Evolutionary conservation across 345 rosid genomes (phyloP).

Genomic region (Eucalyptus tenuipes): DNA sequence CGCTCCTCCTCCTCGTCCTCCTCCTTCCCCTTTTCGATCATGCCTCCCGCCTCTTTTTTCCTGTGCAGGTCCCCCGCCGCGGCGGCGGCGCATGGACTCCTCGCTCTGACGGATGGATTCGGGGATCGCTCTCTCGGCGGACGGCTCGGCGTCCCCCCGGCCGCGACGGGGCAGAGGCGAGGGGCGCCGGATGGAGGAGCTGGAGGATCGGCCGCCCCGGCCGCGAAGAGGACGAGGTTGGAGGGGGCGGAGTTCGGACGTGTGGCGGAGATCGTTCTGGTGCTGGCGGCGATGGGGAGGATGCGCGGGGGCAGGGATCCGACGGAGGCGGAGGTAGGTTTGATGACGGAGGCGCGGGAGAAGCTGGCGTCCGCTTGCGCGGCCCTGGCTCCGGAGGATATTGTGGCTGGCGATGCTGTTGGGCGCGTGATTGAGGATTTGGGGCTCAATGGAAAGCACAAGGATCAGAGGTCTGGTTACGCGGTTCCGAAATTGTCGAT

Average conservation of each 20-base stretch:
- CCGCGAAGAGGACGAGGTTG: conserved; percentile 25
- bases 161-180: conserved; percentile 12
- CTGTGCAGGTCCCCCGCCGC: background rate
- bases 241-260: conserved; percentile 12
- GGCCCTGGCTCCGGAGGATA: conserved; percentile 51
- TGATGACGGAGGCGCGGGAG: conserved; percentile 79
- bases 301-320: conserved; percentile 59
- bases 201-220: background rate
- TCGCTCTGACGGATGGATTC: conserved; percentile 12
- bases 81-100: background rate
- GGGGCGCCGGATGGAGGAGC: conserved; percentile 1
- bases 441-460: conserved; percentile 49
- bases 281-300: conserved; percentile 64
- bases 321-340: conserved; percentile 44
- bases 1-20: background rate
- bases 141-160: background rate
- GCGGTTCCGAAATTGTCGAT: conserved; percentile 38
- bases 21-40: background rate
- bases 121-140: background rate
- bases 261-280: conserved; percentile 84
- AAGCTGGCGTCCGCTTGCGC: conserved; percentile 44
- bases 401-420: conserved; percentile 41
- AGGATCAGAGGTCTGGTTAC: conserved; percentile 52
- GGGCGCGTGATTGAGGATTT: conserved; percentile 67
- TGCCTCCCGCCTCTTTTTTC: background rate